These are phyloP conservation scores for Pelomyxa schiedti DNA, from an alignment of 78 protist species.

Conservation along the genomic window DNA sequence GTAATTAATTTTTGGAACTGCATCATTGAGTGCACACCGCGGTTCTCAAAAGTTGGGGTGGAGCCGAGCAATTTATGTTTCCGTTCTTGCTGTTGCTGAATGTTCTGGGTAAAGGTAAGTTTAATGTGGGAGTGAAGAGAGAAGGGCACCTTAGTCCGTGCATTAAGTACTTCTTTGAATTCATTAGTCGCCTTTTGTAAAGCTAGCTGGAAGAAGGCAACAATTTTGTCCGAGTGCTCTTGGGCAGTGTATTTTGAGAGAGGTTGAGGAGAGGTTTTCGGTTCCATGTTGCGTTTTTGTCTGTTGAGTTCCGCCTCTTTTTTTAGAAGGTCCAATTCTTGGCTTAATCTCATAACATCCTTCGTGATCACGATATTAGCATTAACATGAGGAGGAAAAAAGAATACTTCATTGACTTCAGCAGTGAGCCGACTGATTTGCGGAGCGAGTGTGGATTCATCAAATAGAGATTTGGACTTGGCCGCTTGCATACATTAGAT, in stretches of 20 bases:
- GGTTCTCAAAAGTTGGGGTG: neutral
- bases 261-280: no score
- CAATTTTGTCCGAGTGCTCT: conserved; percentile 4
- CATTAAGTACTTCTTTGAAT: conserved; percentile 26
- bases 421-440: neutral
- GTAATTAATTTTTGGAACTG: no score
- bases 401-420: neutral
- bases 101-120: no score
- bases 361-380: no score
- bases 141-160: conserved; percentile 15
- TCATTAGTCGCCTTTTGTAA: conserved; percentile 4
- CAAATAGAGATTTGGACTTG: neutral
- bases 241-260: no score
- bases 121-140: no score
- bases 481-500: no score
- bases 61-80: neutral
- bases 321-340: no score
- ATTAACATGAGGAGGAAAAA: no score
- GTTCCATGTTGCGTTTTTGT: no score
- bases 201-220: conserved; percentile 3
- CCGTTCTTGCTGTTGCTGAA: conserved; percentile 9
- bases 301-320: no score
- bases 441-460: neutral
- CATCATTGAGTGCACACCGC: neutral
- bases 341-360: no score